Evolutionary conservation across 306 rosid species (phyloP), one percentile per base, ranked within the genome.

Genomic region (Datisca glomerata): DNA sequence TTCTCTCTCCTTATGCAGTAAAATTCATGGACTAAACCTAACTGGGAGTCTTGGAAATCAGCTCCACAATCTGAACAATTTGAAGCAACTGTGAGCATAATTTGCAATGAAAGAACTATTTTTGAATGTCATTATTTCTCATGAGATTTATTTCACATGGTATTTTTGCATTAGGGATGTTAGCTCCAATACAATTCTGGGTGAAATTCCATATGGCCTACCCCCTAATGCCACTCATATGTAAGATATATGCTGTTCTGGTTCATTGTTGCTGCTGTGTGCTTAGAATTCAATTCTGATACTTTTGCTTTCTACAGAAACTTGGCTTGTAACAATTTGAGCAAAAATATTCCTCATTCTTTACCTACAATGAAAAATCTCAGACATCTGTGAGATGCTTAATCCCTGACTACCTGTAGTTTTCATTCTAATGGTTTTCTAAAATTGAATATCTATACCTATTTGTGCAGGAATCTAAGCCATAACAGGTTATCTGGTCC

Each of bases 201-300:
- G 95, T 49, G 70, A 72, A 58, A 80, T 89, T 72, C 86, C 98
- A 13, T 33, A 38, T 5, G 59, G 45, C 47, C 70, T 89, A 39
- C 95, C 98, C 13, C 91, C 86, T 15, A 77, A 72, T 66, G 93
- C 72, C 44, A 84, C 91, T 64, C 81, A 76, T 42, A 84, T 89
- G 95, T 89, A 72, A 68, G 81, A 33, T 35, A n/a, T 6, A 18
- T 57, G 16, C 21, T 19, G 24, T 8, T 24, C 15, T 32, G 56
- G 18, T 24, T 45, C 50, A 17, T 45, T 34, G 24, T 11, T 3
- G 21, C 6, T 25, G 22, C 15, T 59, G 18, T 46, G 4, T 15
- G 21, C 38, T 41, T 34, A 28, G 42, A 49, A 50, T 39, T 45
- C 49, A 4, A 18, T 15, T 35, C 3, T 39, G 20, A 18, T 38